Base-by-base conservation (phyloP, 495 filamentous ascomycete genomes). In the Lepidopterella palustris region DNA sequence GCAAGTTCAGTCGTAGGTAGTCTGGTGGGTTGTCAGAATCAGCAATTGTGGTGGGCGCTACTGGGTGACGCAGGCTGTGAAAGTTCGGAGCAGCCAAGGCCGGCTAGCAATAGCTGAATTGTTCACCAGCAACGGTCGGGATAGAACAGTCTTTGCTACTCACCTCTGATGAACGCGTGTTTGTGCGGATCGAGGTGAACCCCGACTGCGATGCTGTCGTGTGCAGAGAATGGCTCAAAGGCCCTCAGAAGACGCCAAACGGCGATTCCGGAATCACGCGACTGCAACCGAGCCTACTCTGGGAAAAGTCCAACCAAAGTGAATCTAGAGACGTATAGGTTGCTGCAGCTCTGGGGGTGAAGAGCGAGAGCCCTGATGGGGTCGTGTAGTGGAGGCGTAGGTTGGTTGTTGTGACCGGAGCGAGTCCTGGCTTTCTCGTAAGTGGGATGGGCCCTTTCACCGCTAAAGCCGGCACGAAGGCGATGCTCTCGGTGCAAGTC, bases 361-460 rank as follows among this genome's bases (percentile, higher is more conserved):
- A 26, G 31, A 28, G 45, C 56, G 39, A 40, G 45, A 23, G 64
- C 52, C 15, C 45, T 52, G 24, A n/a, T 35, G 48, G 52, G 11
- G 52, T 13, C 25, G 54, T 21, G 55, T 20, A 21, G 27, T 47
- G 58, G 60, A 57, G 60, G 64, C 57, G 31, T 40, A 53, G 59
- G 55, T 54, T 58, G 55, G 63, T 66, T 62, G 64, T 63, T 67
- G 64, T 60, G 55, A 47, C 53, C 59, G 63, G 63, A 66, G 59
- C 28, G 58, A 60, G 50, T 29, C 31, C 31, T 21, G 32, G 24
- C 20, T 45, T 31, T 56, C 24, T 32, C 15, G 23, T 57, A 59
- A 55, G 63, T 59, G 63, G 53, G 53, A 55, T 47, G 53, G 35
- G 60, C 47, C 57, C 57, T 45, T 63, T 67, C 64, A 67, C 64